Conservation (phyloP, 208 protist species). For the Endotrypanum monterogeii region DNA sequence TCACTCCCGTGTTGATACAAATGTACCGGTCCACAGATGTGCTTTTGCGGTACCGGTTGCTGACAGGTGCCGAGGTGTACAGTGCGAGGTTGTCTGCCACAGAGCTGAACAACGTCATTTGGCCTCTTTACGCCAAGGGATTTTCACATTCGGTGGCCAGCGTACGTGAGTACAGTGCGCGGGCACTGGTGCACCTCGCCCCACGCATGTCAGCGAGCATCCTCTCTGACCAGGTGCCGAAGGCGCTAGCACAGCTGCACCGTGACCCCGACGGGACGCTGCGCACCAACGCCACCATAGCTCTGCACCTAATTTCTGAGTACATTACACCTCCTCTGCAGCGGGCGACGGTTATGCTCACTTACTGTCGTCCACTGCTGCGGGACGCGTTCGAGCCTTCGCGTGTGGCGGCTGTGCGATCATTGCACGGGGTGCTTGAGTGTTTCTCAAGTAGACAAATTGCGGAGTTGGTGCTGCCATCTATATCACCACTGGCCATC, state of each 20-base stretch:
- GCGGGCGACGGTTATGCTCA: conserved; percentile 56
- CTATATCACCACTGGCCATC: conserved; percentile 56
- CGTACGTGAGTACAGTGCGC: conserved; percentile 77
- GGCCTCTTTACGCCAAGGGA: conserved; percentile 68
- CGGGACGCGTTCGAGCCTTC: conserved; percentile 82
- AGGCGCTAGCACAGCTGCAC: conserved; percentile 63
- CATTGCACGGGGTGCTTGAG: conserved; percentile 46
- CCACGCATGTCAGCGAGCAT: conserved; percentile 44
- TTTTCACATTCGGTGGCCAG: conserved; percentile 58
- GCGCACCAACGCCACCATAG: conserved; percentile 89
- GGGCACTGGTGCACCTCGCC: conserved; percentile 73
- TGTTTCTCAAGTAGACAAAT: conserved; percentile 44
- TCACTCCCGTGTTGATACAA: conserved; percentile 61
- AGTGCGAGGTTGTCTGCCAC: conserved; percentile 36
- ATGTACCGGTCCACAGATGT: conserved; percentile 65
- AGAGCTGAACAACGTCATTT: conserved; percentile 60
- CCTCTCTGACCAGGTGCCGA: conserved; percentile 62
- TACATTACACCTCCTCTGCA: conserved; percentile 41
- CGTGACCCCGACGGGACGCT: conserved; percentile 72
- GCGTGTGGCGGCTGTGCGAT: conserved; percentile 61
- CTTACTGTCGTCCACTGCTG: conserved; percentile 75
- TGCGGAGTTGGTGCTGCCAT: conserved; percentile 60
- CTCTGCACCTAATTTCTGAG: conserved; percentile 62
- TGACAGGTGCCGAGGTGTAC: conserved; percentile 60
- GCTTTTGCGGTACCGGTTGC: conserved; percentile 66